Evolutionary conservation across 2,329 filamentous ascomycete genomes (phyloP), one percentile per base, ranked within the genome.

Genomic region (Colletotrichum somersetense): DNA sequence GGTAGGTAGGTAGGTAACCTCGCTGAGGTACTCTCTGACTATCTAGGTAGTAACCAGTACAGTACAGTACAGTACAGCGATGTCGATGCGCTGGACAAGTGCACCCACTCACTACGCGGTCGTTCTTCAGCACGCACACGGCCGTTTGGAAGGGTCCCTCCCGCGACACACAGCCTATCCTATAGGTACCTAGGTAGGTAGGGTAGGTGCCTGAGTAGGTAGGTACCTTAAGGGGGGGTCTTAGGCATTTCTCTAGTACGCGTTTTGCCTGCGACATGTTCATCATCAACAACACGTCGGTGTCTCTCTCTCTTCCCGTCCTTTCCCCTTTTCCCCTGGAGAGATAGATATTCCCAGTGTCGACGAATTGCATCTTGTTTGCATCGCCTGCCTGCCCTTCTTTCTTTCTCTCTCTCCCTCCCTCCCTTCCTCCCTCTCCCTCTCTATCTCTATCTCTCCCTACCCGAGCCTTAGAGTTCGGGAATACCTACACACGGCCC

Each of bases 1-100:
- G 30, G 30, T 30, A 30, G 30, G 30, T 30, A 30, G 30, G 30
- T 30, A 30, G 30, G 30, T 30, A 5, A 30, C 26, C 26, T 30
- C 3, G 26, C 26, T 30, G 26, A 30, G 26, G 26, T 30, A 30
- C 26, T 30, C 26, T 30, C 26, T 30, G 26, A 30, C 26, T 30
- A 30, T n/a, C n/a, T n/a, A n/a, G 26, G 26, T 30, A 35, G 35
- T 10, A 35, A 6, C 5, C n/a, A n/a, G n/a, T n/a, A n/a, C n/a
- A 3, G 26, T 26, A 26, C 35, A 38, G 35, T 38, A 38, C 35
- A 18, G 16, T 55, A 58, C 53, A 53, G 66, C 18, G 53, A 52
- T 16, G 35, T 52, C 50, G 23, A n/a, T 58, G 61, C 66, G 35
- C 42, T 66, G 53, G 53, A 59, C 38, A 53, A 30, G 16, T 18